Evolutionary conservation across 2,329 filamentous ascomycete genomes (phyloP), one percentile per base, ranked within the genome.

Genomic region (Podosphaera fusca): DNA sequence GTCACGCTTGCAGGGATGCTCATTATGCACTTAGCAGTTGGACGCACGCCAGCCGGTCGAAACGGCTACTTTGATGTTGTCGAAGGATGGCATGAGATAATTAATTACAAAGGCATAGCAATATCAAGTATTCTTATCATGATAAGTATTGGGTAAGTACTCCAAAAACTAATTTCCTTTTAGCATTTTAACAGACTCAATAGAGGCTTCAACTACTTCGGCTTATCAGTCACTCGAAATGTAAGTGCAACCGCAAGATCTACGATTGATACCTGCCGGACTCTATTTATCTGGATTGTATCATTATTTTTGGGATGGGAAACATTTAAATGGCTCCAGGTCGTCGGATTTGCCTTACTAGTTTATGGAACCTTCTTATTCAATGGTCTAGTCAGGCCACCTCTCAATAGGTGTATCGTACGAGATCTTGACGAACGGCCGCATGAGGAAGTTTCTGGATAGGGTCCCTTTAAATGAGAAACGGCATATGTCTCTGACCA

Each of bases 151-250:
- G 90, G 90, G 85, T 94, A 79, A 67, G 80, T 74, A 36, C 55
- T 56, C 54, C 52, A 29, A 34, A 21, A 21, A 38, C 6, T n/a
- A 34, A 33, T 14, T 56, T 7, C 10, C 34, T 10, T 31, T 10
- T 51, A 8, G 35, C 14, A 46, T 50, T 10, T 12, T 50, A 29
- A 50, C 29, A 10, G 12, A 9, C 35, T 1, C 29, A 40, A 9
- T 60, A 94, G 87, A 61, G 89, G 90, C 56, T 98, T 96, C 78
- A 98, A 98, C 72, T 98, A 94, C 74, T 98, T 98, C 70, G 92
- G 92, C 6, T 78, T 98, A 8, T 92, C 86, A 0, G 90, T 98
- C 7, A 98, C 92, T 0, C 81, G 87, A 59, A 82, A 72, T 60
- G 87, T 98, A 62, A 94, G 85, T 61, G 92, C 92, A 9, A 98